A percentile compares a stretch with the other conserved stretches of the same genome.
Conservation (phyloP, 2,329 filamentous ascomycete genomes). For the Colletotrichum salicis region DNA sequence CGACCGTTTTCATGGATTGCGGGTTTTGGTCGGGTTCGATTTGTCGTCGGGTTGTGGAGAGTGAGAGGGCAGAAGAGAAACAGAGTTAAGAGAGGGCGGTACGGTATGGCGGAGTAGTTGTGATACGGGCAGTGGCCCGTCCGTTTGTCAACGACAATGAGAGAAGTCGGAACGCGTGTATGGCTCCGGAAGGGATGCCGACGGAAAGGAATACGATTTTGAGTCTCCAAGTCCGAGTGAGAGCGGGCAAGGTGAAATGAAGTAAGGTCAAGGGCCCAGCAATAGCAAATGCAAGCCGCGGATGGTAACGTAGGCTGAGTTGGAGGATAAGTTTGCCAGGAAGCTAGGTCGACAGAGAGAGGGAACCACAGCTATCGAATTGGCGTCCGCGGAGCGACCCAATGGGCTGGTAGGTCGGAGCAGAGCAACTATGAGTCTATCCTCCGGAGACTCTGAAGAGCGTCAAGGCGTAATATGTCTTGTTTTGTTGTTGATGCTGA, state of each 20-base stretch:
- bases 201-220: background rate
- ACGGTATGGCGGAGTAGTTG: conserved; percentile 9
- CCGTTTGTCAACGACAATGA: conserved; percentile 19
- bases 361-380: conserved; percentile 4
- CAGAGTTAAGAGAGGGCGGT: background rate
- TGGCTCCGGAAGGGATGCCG: background rate
- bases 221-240: conserved; percentile 2
- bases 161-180: background rate
- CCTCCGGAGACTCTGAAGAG: background rate
- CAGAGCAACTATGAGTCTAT: no score
- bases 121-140: conserved; percentile 7
- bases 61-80: background rate
- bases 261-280: conserved; percentile 2
- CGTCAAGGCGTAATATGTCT: background rate
- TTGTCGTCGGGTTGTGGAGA: conserved; percentile 26
- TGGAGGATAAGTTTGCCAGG: conserved; percentile 16
- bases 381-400: conserved; percentile 9
- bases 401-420: conserved; percentile 4
- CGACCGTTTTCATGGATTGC: conserved; percentile 23
- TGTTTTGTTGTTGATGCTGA: background rate
- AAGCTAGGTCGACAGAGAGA: conserved; percentile 5
- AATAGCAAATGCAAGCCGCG: background rate
- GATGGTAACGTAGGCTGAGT: background rate
- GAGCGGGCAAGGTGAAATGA: background rate
- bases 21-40: conserved; percentile 8